Conservation (phyloP, 345 rosid species). For the Eucalyptus pauciflora region DNA sequence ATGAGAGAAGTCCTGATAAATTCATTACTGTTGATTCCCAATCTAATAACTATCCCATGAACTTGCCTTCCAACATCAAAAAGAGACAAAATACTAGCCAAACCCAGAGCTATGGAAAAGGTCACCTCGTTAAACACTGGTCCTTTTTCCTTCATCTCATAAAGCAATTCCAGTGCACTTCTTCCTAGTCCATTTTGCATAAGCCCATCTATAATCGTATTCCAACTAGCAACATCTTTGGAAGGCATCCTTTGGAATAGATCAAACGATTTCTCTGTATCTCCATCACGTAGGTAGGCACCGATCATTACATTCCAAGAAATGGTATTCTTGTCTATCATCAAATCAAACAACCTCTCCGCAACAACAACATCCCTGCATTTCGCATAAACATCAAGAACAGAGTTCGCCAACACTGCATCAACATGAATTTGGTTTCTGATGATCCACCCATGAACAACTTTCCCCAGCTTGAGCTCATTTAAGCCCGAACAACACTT, state of each 20-base stretch:
- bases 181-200: constrained; percentile 18
- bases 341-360: constrained; percentile 14
- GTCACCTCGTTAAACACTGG: constrained; percentile 12
- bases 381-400: constrained; percentile 38
- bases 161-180: constrained; percentile 26
- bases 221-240: constrained; percentile 38
- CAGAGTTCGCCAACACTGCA: constrained; percentile 24
- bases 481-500: constrained; percentile 29
- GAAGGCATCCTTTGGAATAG: constrained; percentile 14
- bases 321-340: constrained; percentile 18
- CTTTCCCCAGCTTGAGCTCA: constrained; percentile 22
- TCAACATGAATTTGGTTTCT: constrained; percentile 20
- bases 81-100: constrained; percentile 15
- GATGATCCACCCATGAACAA: constrained; percentile 41
- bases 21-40: constrained; percentile 9
- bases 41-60: constrained; percentile 19
- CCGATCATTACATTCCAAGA: constrained; percentile 39
- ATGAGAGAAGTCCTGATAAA: constrained; percentile 31
- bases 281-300: constrained; percentile 16
- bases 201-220: constrained; percentile 29
- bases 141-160: constrained; percentile 24
- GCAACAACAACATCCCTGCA: constrained; percentile 17
- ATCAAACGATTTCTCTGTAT: constrained; percentile 13
- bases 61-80: constrained; percentile 29
- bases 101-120: constrained; percentile 32